These are phyloP conservation scores for Argentina anserina DNA, from an alignment of 306 rosid genomes.

Conservation along the genomic window DNA sequence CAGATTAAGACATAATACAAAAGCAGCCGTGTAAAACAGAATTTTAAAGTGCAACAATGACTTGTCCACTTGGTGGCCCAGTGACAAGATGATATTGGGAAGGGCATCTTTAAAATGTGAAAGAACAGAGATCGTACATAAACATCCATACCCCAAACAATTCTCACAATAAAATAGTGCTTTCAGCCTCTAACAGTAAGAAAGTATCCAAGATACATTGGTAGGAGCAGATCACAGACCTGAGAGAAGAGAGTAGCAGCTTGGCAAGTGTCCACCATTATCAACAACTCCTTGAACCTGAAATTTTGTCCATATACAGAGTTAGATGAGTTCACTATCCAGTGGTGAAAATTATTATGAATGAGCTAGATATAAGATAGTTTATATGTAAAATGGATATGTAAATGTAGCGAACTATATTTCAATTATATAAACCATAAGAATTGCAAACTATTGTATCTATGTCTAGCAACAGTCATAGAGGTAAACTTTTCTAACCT, in stretches of 20 bases:
- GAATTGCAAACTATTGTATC: background rate
- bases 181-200: background rate
- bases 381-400: background rate
- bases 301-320: constrained; percentile 21
- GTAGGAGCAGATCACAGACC: constrained; percentile 41
- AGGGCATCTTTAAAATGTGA: background rate
- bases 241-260: constrained; percentile 94
- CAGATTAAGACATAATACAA: constrained; percentile 10
- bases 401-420: background rate
- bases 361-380: background rate
- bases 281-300: constrained; percentile 97
- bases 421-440: background rate
- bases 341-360: constrained; percentile 3
- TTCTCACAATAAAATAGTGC: background rate
- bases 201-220: background rate
- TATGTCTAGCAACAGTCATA: background rate
- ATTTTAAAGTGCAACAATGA: background rate
- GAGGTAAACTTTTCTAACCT: constrained; percentile 43
- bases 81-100: background rate
- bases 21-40: background rate
- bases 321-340: constrained; percentile 25
- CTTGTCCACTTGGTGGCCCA: background rate
- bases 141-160: background rate
- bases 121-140: background rate
- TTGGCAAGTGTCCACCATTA: constrained; percentile 99